Evolutionary conservation across 148 eudicot genomes (phyloP).

Genomic region (Rhododendron simsii): DNA sequence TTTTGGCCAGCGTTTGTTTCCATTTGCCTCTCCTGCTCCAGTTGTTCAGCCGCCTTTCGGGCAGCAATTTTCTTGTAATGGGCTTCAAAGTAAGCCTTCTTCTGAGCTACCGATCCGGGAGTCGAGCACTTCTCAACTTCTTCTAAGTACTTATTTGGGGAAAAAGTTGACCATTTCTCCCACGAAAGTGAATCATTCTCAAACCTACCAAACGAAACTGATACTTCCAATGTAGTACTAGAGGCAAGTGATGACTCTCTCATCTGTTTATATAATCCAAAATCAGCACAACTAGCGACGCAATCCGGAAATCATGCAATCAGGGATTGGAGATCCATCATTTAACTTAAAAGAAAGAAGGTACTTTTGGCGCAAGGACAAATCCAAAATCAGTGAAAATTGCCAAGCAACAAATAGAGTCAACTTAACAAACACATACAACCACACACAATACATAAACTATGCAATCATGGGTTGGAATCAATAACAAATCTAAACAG

Average conservation of each 20-base stretch:
- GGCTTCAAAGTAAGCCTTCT: constrained; percentile 94
- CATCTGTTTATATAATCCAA: constrained; percentile 57
- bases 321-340: constrained; percentile 3
- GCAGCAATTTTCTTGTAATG: constrained; percentile 91
- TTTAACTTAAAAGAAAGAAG: not conserved
- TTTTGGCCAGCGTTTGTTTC: constrained; percentile 29
- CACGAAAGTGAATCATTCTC: constrained; percentile 85
- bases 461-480: not conserved
- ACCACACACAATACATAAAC: not conserved
- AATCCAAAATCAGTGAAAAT: constrained; percentile 12
- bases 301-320: not conserved
- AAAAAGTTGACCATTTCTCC: constrained; percentile 97
- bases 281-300: not conserved
- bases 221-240: constrained; percentile 42
- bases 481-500: constrained; percentile 12
- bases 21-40: constrained; percentile 46
- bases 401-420: constrained; percentile 12
- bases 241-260: constrained; percentile 42
- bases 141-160: constrained; percentile 85
- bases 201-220: constrained; percentile 92
- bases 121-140: constrained; percentile 87
- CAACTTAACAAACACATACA: not conserved
- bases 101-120: constrained; percentile 96
- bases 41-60: constrained; percentile 53
- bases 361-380: not conserved